These are phyloP conservation scores for Tagetes patula DNA, from an alignment of 129 eudicot genomes.

Conservation along the genomic window DNA sequence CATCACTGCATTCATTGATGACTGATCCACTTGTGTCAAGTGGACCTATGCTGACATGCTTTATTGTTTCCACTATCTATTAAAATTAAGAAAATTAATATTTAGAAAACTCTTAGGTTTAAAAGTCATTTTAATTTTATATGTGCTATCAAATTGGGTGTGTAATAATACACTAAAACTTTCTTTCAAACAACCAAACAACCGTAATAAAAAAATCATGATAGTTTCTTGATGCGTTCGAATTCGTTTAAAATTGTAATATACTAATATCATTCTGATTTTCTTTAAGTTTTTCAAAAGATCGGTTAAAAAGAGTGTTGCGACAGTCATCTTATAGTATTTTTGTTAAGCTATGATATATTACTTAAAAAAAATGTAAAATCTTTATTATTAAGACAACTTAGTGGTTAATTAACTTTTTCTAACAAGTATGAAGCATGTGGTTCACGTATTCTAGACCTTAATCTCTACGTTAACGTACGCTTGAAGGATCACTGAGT, in stretches of 20 bases:
- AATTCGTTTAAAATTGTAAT: not conserved
- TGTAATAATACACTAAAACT: not conserved
- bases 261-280: not conserved
- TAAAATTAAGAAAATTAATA: not conserved
- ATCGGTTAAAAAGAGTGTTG: too few species aligned
- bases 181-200: not conserved
- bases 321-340: too few species aligned
- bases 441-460: not conserved
- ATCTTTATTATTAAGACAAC: too few species aligned
- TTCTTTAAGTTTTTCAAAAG: not conserved
- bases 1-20: constrained; percentile 21
- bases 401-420: too few species aligned
- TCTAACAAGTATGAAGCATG: not conserved
- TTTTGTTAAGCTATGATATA: too few species aligned
- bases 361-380: too few species aligned
- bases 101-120: not conserved
- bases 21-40: constrained; percentile 1
- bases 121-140: not conserved
- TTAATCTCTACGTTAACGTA: constrained; percentile 12
- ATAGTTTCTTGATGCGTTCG: not conserved
- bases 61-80: not conserved
- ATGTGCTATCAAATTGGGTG: not conserved
- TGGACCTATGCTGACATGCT: constrained; percentile 13
- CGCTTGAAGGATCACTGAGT: not conserved
- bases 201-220: not conserved